Evolutionary conservation across 2,329 filamentous ascomycete species (phyloP).

Genomic region (Triangularia setosa): DNA sequence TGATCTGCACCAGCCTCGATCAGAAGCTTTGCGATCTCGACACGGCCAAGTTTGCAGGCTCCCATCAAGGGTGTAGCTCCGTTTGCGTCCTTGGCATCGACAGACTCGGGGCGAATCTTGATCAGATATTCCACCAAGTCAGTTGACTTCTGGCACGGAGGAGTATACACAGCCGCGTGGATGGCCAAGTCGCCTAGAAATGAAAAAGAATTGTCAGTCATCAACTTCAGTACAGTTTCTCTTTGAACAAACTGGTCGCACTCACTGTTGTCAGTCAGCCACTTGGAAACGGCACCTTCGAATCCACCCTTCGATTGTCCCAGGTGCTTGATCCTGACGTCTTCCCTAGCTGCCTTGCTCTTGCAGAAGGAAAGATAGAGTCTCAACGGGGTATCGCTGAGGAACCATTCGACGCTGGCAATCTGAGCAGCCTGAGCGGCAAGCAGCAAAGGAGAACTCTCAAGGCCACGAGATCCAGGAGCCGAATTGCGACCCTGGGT

Average conservation of each 20-base stretch:
- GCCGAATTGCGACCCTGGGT: slow-evolving; percentile 51
- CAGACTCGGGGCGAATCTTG: slow-evolving; percentile 52
- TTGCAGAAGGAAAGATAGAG: slow-evolving; percentile 65
- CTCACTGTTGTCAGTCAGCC: slow-evolving; percentile 59
- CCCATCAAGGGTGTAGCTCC: slow-evolving; percentile 66
- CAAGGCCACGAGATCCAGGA: slow-evolving; percentile 37
- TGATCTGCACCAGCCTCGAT: slow-evolving; percentile 68
- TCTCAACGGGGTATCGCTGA: slow-evolving; percentile 64
- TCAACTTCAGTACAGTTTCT: background rate
- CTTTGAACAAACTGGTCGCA: slow-evolving; percentile 15
- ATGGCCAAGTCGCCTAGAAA: slow-evolving; percentile 59
- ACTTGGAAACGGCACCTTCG: slow-evolving; percentile 57
- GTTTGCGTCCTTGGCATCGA: slow-evolving; percentile 57
- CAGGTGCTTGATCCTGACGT: slow-evolving; percentile 60
- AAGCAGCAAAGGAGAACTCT: slow-evolving; percentile 56
- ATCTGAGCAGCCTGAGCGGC: slow-evolving; percentile 56
- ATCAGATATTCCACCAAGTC: slow-evolving; percentile 64
- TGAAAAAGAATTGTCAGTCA: no score
- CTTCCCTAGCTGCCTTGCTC: slow-evolving; percentile 55
- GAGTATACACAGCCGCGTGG: slow-evolving; percentile 59
- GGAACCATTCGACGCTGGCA: slow-evolving; percentile 72
- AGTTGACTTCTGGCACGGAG: slow-evolving; percentile 38
- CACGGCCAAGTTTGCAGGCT: slow-evolving; percentile 55
- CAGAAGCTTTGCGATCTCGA: slow-evolving; percentile 56
- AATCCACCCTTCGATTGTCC: slow-evolving; percentile 58